Conservation (phyloP, 306 rosid genomes). For the Prunus mira region DNA sequence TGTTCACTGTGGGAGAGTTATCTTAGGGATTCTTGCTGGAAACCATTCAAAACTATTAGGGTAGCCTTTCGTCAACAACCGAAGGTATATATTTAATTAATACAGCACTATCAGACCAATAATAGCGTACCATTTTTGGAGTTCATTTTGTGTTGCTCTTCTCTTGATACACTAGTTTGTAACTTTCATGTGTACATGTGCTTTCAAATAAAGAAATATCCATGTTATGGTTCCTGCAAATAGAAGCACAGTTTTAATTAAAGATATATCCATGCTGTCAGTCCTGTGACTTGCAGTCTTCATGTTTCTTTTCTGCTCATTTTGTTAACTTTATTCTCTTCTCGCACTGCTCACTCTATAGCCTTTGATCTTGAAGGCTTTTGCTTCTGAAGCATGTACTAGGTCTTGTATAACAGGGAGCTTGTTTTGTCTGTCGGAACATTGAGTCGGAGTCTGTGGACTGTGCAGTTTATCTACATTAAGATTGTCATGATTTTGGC, state of each 20-base stretch:
- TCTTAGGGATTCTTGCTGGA: slow-evolving; percentile 57
- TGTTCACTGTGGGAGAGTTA: slow-evolving; percentile 52
- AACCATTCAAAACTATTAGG: slow-evolving; percentile 38
- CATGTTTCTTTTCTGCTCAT: neutral
- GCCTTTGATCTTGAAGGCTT: neutral
- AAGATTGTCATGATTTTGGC: neutral
- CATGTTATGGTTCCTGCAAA: neutral
- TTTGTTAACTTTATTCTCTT: neutral
- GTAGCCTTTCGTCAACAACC: slow-evolving; percentile 5
- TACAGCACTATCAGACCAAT: neutral
- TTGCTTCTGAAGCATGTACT: neutral
- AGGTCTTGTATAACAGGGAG: no score
- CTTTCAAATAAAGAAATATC: neutral
- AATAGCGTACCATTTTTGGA: neutral
- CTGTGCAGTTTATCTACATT: neutral
- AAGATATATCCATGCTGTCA: neutral
- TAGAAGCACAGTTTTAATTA: neutral
- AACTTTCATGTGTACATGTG: neutral
- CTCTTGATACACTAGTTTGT: neutral
- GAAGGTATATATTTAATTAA: slow-evolving; percentile 22
- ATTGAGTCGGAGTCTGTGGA: neutral
- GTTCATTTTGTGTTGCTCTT: neutral
- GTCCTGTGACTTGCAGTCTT: neutral
- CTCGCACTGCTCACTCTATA: neutral
- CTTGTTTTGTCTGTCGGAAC: no score